Percentiles rank a stretch among this genome's conserved stretches.
These are phyloP conservation scores for Cryptosporidium bovis DNA, from an alignment of 169 alveolate species.

Conservation along the genomic window DNA sequence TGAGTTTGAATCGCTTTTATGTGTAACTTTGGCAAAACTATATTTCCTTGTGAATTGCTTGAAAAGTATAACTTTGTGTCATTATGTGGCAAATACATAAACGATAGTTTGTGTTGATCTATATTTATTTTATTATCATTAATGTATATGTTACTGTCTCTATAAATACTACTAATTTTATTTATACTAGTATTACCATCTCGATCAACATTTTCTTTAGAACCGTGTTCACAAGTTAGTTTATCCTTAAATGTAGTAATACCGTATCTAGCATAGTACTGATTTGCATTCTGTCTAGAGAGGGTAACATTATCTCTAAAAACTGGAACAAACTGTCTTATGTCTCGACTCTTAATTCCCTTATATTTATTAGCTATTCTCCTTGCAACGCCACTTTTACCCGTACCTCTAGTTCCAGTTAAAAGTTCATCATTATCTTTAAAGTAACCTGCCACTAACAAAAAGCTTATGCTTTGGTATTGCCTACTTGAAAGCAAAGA, in stretches of 20 bases:
- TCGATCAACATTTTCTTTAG: neutral
- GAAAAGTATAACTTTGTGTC: constrained; percentile 34
- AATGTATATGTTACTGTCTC: neutral
- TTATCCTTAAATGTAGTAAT: constrained; percentile 56
- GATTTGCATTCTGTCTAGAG: constrained; percentile 46
- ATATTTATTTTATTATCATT: constrained; percentile 16
- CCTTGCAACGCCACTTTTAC: neutral
- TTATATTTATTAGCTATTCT: neutral
- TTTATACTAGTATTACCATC: neutral
- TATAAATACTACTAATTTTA: too few species aligned
- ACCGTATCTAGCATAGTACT: constrained; percentile 64
- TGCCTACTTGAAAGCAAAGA: neutral
- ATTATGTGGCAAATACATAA: constrained; percentile 49
- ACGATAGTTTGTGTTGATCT: constrained; percentile 35
- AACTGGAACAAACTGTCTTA: constrained; percentile 5
- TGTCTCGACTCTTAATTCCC: neutral
- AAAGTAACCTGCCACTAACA: constrained; percentile 57
- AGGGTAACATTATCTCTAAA: constrained; percentile 38
- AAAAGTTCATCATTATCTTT: too few species aligned
- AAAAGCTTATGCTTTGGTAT: constrained; percentile 29
- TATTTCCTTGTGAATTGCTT: neutral
- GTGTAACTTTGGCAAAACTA: constrained; percentile 51
- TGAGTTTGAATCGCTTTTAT: constrained; percentile 68
- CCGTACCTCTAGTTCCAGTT: too few species aligned
- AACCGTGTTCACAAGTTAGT: constrained; percentile 2